These are phyloP conservation scores for Sistotremastrum niveocremeum DNA, from an alignment of 768 basidiomycete species.

Conservation along the genomic window DNA sequence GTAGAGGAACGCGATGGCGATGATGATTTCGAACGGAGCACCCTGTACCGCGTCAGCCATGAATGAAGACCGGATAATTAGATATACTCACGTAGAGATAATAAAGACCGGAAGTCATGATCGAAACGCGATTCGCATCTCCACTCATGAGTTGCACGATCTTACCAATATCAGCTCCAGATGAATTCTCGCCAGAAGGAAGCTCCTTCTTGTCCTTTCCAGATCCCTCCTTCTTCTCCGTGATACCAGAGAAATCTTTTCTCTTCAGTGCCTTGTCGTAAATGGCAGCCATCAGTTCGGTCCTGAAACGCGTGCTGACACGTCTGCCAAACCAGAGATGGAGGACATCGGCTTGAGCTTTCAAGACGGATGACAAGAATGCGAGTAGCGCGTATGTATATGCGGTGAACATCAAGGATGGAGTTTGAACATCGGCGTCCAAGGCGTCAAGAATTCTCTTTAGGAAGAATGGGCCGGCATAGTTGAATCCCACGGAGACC, in stretches of 20 bases:
- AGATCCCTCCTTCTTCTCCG: conserved; percentile 28
- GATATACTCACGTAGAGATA: conserved; percentile 50
- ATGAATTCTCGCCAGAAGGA: conserved; percentile 36
- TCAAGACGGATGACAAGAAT: conserved; percentile 45
- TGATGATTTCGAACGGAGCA: conserved; percentile 64
- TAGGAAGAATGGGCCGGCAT: conserved; percentile 74
- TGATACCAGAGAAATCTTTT: conserved; percentile 69
- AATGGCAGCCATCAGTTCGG: conserved; percentile 72
- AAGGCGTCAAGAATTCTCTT: conserved; percentile 60
- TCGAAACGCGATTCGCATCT: conserved; percentile 51
- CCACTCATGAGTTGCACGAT: conserved; percentile 84
- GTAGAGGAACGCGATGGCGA: conserved; percentile 65
- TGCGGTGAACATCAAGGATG: conserved; percentile 41
- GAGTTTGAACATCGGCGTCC: conserved; percentile 26
- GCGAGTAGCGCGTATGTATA: conserved; percentile 72
- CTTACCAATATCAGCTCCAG: conserved; percentile 79
- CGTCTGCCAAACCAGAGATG: conserved; percentile 75
- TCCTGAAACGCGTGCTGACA: conserved; percentile 57
- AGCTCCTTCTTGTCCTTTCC: conserved; percentile 9
- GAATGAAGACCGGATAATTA: conserved; percentile 9
- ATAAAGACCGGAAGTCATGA: conserved; percentile 42
- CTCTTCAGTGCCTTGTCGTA: conserved; percentile 82
- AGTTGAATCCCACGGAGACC: conserved; percentile 61
- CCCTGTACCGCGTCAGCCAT: conserved; percentile 4
- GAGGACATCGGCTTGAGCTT: conserved; percentile 56